Percentiles rank a stretch among this genome's conserved stretches.
Evolutionary conservation across 345 rosid genomes (phyloP).

Genomic region (Eucalyptus urophylla): DNA sequence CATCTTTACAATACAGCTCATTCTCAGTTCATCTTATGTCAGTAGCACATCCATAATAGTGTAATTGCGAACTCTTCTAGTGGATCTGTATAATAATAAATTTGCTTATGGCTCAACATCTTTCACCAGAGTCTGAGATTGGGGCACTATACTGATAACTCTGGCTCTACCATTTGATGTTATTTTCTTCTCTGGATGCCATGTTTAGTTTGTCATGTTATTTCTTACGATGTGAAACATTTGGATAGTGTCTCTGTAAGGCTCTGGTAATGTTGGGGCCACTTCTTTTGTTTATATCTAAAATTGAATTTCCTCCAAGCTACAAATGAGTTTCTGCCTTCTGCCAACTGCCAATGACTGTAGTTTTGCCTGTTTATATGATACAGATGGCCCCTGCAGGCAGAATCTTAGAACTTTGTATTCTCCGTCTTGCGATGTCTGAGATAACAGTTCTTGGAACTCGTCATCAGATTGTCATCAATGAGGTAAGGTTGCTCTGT

Average conservation of each 20-base stretch:
- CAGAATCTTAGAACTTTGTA: constrained; percentile 77
- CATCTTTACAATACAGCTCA: not conserved
- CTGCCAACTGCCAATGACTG: not conserved
- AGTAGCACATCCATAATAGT: not conserved
- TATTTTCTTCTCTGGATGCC: not conserved
- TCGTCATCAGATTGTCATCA: constrained; percentile 84
- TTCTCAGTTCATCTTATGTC: not conserved
- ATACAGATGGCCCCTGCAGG: constrained; percentile 78
- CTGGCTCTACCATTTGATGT: not conserved
- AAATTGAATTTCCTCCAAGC: not conserved
- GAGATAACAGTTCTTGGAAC: constrained; percentile 80
- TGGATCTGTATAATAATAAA: not conserved
- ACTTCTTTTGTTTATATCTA: not conserved
- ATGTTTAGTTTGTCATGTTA: not conserved
- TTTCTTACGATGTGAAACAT: not conserved
- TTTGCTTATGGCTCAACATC: not conserved
- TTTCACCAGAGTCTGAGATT: not conserved
- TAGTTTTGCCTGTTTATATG: not conserved
- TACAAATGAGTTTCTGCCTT: not conserved
- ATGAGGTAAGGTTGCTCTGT: constrained; percentile 43
- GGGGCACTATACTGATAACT: not conserved
- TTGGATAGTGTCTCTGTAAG: not conserved
- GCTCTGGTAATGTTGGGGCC: not conserved
- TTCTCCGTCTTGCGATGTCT: constrained; percentile 94
- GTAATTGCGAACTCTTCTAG: not conserved